These are phyloP conservation scores for Nothopassalora personata DNA, from an alignment of 2,329 filamentous ascomycete species.

Conservation along the genomic window DNA sequence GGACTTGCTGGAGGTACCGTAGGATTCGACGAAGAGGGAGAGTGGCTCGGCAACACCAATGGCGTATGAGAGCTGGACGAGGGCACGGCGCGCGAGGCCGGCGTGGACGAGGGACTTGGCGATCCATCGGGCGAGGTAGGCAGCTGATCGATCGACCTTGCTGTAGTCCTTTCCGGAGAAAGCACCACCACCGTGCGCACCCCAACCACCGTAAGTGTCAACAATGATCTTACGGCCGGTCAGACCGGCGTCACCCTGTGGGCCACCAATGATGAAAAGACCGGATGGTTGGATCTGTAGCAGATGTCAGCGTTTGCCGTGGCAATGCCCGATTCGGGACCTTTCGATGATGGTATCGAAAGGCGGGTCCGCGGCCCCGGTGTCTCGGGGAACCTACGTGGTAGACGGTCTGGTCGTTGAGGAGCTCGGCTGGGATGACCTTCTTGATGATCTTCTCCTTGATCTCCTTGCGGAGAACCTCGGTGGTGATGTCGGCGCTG, in stretches of 20 bases:
- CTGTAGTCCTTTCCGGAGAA: constrained; percentile 99
- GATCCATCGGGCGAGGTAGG: constrained; percentile 97
- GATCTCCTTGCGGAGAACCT: constrained; percentile 89
- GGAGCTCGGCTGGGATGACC: constrained; percentile 85
- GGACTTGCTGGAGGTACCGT: constrained; percentile 85
- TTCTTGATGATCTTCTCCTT: constrained; percentile 95
- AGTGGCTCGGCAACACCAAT: constrained; percentile 98
- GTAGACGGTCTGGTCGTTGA: constrained; percentile 91
- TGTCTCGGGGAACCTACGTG: constrained; percentile 58
- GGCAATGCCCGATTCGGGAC: not conserved
- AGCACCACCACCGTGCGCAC: constrained; percentile 98
- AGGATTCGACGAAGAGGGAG: constrained; percentile 95
- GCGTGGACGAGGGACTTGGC: constrained; percentile 94
- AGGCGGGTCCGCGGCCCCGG: not conserved
- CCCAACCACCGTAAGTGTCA: constrained; percentile 99
- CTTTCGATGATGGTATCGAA: not conserved
- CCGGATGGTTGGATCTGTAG: constrained; percentile 86
- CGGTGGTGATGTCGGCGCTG: constrained; percentile 78
- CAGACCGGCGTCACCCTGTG: constrained; percentile 96
- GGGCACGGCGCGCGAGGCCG: constrained; percentile 80
- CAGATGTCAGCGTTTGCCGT: constrained; percentile 3
- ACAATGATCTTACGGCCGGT: constrained; percentile 99
- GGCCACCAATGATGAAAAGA: constrained; percentile 97
- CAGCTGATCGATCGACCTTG: constrained; percentile 98
- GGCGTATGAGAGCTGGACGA: constrained; percentile 98